Conservation (phyloP, 768 basidiomycete species). For the Naganishia vaughanmartiniae region DNA sequence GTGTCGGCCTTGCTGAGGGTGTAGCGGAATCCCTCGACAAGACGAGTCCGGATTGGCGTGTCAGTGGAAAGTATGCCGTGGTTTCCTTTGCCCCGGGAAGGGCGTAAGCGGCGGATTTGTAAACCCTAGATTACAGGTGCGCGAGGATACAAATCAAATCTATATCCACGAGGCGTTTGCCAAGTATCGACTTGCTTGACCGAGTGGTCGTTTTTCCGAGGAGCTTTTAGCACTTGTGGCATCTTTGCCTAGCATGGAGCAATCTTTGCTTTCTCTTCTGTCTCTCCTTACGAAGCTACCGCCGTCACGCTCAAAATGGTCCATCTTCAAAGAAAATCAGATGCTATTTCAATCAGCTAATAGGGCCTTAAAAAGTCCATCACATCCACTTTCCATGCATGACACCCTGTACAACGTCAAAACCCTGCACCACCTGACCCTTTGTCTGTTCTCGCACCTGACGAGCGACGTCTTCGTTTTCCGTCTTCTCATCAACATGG, state of each 20-base stretch:
- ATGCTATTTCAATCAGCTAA: background rate
- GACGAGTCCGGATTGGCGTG: constrained; percentile 51
- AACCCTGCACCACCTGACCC: background rate
- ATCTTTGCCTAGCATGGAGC: no score
- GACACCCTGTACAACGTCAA: constrained; percentile 55
- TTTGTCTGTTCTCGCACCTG: background rate
- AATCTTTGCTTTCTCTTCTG: no score
- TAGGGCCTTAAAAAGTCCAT: background rate
- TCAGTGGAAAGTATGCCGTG: constrained; percentile 49
- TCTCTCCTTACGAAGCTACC: no score
- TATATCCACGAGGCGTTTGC: background rate
- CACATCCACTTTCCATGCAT: constrained; percentile 62
- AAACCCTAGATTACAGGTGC: background rate
- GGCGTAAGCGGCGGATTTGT: background rate
- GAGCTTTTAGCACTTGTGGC: no score
- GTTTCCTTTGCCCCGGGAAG: constrained; percentile 41
- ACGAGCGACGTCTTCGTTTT: background rate
- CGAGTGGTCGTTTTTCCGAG: no score
- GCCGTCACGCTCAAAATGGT: no score
- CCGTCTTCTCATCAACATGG: background rate
- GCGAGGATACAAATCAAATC: background rate
- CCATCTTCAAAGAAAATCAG: background rate
- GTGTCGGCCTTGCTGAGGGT: constrained; percentile 70
- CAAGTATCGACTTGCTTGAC: background rate
- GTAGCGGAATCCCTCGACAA: constrained; percentile 67